Evolutionary conservation across 345 rosid genomes (phyloP).

Genomic region (Physaria fendleri): DNA sequence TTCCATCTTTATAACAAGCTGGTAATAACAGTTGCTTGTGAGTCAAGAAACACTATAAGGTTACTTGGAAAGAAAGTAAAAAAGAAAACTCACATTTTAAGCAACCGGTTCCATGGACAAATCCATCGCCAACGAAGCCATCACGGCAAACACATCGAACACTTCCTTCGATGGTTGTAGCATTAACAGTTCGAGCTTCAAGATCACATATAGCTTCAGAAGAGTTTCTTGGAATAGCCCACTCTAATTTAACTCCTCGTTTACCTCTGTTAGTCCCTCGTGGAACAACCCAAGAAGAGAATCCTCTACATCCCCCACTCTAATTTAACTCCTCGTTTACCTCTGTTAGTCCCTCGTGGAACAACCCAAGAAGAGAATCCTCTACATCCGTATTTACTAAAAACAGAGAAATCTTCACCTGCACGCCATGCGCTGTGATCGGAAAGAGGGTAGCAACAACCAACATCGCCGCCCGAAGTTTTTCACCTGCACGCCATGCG

Average conservation of each 20-base stretch:
- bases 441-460: slow-evolving; percentile 79
- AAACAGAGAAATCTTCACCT: slow-evolving; percentile 59
- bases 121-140: slow-evolving; percentile 73
- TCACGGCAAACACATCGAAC: slow-evolving; percentile 64
- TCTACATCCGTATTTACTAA: slow-evolving; percentile 69
- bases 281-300: slow-evolving; percentile 66
- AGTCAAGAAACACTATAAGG: background rate
- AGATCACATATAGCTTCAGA: slow-evolving; percentile 38
- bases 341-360: slow-evolving; percentile 43
- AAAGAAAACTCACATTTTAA: slow-evolving; percentile 44
- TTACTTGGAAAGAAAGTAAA: background rate
- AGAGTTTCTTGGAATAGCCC: slow-evolving; percentile 61
- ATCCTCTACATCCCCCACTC: slow-evolving; percentile 85
- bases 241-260: slow-evolving; percentile 78
- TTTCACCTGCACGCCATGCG: too few species aligned
- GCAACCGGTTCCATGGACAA: slow-evolving; percentile 58
- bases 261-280: slow-evolving; percentile 47
- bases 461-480: slow-evolving; percentile 37
- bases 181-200: slow-evolving; percentile 49
- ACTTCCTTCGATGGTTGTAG: slow-evolving; percentile 51
- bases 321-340: slow-evolving; percentile 68
- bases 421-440: slow-evolving; percentile 58
- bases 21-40: slow-evolving; percentile 20
- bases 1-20: slow-evolving; percentile 62
- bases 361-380: slow-evolving; percentile 79